phyloP scores from a whole-genome alignment of 441 rosid species.

The Brassica balearica region DNA sequence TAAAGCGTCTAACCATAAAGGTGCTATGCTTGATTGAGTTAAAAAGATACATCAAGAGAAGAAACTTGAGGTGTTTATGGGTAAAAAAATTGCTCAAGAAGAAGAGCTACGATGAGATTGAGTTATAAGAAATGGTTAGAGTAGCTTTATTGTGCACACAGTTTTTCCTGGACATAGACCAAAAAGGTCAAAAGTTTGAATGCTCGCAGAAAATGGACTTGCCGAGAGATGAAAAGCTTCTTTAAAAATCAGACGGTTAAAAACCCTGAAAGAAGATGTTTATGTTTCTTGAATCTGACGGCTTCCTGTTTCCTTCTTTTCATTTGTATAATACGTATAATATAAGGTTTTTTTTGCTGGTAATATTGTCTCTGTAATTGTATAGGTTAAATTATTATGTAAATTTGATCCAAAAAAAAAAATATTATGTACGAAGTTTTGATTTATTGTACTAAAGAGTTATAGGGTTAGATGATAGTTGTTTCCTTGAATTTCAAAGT shows the following conservation, averaged over 20 bases:
- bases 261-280: constrained; percentile 7
- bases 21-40: constrained; percentile 58
- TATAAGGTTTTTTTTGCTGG: background rate
- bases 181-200: background rate
- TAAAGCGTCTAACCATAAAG: constrained; percentile 54
- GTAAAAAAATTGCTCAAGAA: constrained; percentile 48
- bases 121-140: background rate
- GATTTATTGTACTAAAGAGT: background rate
- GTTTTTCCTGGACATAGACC: background rate
- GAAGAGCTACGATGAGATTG: constrained; percentile 28
- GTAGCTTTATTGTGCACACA: background rate
- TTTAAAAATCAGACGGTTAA: constrained; percentile 21
- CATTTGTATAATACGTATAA: constrained; percentile 14
- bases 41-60: constrained; percentile 39
- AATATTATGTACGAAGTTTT: background rate
- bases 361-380: constrained; percentile 34
- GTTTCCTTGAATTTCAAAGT: background rate
- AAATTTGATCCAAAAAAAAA: too few relatives aligned
- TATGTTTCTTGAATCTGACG: constrained; percentile 7
- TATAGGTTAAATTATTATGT: constrained; percentile 20
- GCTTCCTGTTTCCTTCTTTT: constrained; percentile 6
- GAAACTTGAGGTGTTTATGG: constrained; percentile 43
- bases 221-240: background rate
- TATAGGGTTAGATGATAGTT: background rate
- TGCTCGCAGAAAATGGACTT: background rate